Conservation (phyloP, 441 rosid species). For the Codiaeum variegatum region DNA sequence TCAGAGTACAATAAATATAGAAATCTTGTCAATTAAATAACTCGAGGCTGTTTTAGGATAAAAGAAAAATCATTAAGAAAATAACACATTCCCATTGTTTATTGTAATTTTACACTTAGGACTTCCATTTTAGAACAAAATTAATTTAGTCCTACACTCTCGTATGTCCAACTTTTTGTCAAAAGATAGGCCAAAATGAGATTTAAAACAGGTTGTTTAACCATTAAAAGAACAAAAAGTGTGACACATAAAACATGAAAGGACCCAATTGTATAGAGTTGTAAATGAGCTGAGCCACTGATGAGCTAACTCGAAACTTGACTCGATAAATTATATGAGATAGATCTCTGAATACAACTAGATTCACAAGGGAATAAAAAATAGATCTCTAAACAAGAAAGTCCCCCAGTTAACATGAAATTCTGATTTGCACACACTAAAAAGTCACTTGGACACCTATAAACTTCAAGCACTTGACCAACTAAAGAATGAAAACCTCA, state of each 20-base stretch:
- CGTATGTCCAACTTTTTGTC: neutral
- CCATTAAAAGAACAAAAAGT: neutral
- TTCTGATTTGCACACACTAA: neutral
- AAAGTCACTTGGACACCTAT: neutral
- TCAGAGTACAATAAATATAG: neutral
- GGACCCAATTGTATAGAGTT: neutral
- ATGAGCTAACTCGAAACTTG: no score
- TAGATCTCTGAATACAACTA: no score
- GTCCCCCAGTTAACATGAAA: neutral
- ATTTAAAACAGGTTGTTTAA: neutral
- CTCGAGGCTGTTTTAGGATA: neutral
- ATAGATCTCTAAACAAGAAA: neutral
- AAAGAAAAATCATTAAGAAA: neutral
- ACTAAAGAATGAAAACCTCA: neutral
- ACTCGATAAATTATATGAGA: no score
- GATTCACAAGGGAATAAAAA: neutral
- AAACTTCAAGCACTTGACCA: neutral
- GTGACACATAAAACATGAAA: neutral
- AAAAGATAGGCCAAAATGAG: neutral
- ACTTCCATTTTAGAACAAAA: neutral
- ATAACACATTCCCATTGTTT: neutral
- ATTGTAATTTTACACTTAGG: neutral
- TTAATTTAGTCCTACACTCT: neutral
- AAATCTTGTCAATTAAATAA: neutral
- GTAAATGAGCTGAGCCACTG: no score